phyloP scores from a whole-genome alignment of 768 basidiomycete genomes.

The Hypholoma fasciculare region DNA sequence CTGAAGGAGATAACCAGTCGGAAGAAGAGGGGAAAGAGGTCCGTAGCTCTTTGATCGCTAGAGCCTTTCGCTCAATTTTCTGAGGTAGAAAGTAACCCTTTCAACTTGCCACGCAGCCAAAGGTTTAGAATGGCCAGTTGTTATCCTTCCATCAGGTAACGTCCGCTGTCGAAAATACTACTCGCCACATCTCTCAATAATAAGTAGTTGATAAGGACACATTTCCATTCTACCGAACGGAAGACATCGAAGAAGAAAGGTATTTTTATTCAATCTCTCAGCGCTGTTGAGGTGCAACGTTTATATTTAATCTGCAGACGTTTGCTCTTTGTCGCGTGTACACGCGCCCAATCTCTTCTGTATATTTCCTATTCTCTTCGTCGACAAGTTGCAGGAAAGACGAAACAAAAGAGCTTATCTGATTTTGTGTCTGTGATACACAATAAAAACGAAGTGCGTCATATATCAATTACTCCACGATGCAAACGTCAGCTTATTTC shows the following conservation, averaged over 20 bases:
- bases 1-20: constrained; percentile 68
- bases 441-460: constrained; percentile 42
- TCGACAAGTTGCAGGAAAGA: constrained; percentile 57
- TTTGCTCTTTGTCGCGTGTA: constrained; percentile 86
- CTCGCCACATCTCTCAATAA: not conserved
- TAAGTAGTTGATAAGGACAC: constrained; percentile 65
- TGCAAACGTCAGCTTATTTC: not conserved
- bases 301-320: constrained; percentile 46
- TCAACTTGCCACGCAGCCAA: constrained; percentile 90
- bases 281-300: not conserved
- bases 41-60: constrained; percentile 8
- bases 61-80: not conserved
- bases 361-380: constrained; percentile 52
- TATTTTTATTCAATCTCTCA: constrained; percentile 24
- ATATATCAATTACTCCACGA: not conserved
- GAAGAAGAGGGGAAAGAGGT: constrained; percentile 50
- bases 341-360: constrained; percentile 74
- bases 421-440: constrained; percentile 53
- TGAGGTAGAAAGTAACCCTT: constrained; percentile 72
- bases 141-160: constrained; percentile 73
- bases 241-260: constrained; percentile 84
- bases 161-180: not conserved
- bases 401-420: constrained; percentile 51
- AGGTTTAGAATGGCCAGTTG: constrained; percentile 91
- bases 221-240: constrained; percentile 73